These are phyloP conservation scores for Holtermanniella nyarrowii DNA, from an alignment of 768 basidiomycete genomes.

Conservation along the genomic window DNA sequence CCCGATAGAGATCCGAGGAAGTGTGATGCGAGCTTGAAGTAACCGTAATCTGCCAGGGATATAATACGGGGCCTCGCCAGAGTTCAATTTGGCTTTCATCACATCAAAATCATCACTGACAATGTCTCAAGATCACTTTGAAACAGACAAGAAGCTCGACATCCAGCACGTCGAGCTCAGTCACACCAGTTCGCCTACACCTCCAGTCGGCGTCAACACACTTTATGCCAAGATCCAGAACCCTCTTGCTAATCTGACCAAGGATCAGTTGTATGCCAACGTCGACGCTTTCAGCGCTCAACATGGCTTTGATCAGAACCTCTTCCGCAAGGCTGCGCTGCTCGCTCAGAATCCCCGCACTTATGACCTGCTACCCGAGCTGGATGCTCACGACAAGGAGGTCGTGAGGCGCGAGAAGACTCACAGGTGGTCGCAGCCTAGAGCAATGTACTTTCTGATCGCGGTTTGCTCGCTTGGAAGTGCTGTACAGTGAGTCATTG, in stretches of 20 bases:
- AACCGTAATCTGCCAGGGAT: too few species aligned
- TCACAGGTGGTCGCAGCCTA: conserved; percentile 36
- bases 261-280: conserved; percentile 13
- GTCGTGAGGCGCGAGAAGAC: conserved; percentile 26
- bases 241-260: conserved; percentile 19
- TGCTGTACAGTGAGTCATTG: conserved; percentile 20
- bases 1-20: too few species aligned
- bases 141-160: background rate
- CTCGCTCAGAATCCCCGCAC: conserved; percentile 29
- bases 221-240: conserved; percentile 5
- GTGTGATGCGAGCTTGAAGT: too few species aligned
- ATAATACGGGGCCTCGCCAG: too few species aligned
- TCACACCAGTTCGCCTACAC: background rate
- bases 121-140: background rate
- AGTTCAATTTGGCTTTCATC: too few species aligned
- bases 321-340: conserved; percentile 29
- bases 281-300: conserved; percentile 21
- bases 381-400: conserved; percentile 32
- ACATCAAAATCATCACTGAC: too few species aligned
- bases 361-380: conserved; percentile 18
- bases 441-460: conserved; percentile 23
- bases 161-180: background rate
- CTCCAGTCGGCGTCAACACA: background rate
- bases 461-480: conserved; percentile 25
- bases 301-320: conserved; percentile 20